These are phyloP conservation scores for Apiospora saccharicola DNA, from an alignment of 2,329 filamentous ascomycete genomes.

Conservation along the genomic window DNA sequence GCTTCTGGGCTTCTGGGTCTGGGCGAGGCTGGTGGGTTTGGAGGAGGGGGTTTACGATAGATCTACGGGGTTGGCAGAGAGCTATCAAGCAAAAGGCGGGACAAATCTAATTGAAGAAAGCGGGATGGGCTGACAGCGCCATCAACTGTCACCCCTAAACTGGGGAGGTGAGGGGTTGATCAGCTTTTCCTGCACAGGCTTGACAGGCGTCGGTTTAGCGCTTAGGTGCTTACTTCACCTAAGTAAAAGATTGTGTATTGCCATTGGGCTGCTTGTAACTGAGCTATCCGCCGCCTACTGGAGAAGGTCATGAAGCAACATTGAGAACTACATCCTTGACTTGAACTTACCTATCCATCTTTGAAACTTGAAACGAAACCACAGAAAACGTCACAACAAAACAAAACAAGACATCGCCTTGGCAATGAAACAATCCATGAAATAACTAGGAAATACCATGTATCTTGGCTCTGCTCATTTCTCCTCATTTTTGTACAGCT, in stretches of 20 bases:
- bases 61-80: background rate
- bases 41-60: background rate
- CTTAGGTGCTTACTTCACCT: background rate
- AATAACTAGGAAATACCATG: background rate
- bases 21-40: constrained; percentile 8
- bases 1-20: background rate
- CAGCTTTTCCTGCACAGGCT: background rate
- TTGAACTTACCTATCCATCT: no score
- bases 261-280: no score
- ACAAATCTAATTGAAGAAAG: constrained; percentile 1
- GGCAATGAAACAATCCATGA: background rate
- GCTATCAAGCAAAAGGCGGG: background rate
- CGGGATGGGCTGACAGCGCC: background rate
- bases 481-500: background rate
- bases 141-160: background rate
- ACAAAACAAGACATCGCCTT: background rate
- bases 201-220: background rate
- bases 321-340: no score
- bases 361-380: no score
- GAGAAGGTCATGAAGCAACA: no score
- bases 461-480: background rate
- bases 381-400: background rate
- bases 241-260: no score
- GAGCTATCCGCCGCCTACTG: no score
- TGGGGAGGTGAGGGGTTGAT: background rate